Base-by-base conservation (phyloP, 169 alveolate genomes). In the Nephromyces sp. region DNA sequence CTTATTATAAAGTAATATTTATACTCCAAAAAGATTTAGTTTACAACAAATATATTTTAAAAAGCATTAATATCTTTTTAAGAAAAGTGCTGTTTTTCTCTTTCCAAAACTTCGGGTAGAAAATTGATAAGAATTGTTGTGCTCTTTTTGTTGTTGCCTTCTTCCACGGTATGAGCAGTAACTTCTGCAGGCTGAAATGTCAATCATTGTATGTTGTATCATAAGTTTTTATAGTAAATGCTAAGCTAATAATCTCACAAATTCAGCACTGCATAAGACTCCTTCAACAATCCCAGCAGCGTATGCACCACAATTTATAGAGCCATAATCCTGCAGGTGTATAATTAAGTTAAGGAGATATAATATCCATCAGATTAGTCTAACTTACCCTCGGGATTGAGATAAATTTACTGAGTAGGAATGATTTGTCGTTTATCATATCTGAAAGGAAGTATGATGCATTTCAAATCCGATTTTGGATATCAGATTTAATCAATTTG, bases 211-310 rank as follows among this genome's bases (percentile, higher is more conserved):
- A 61, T 1, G n/a, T 68, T 52, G 28, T 28, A 52, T 3, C 24
- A 1, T 34, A 34, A 21, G 29, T 21, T n/a, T 4, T 4, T 34
- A 21, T 51, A 51, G 3, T 0, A 22, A 25, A 25, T 6, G 21
- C 43, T 6, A 3, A 51, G 52, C 15, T 0, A 22, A n/a, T 62
- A 0, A 5, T 27, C 81, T 75, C 69, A 75, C 90, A 43, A 87
- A 87, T 72, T 87, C 91, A 0, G 92, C 80, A 53, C 89, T 84
- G 52, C 90, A 86, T 3, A 87, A 82, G 33, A 87, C 77, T 21
- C 92, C 92, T 34, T 83, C 87, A 27, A 87, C 86, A 0, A 87
- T 85, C 2, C 92, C 92, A 30, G 92, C 92, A 3, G 92, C 92
- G 74, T 72, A 87, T 3, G 92, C 85, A 53, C 90, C 92, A 61